A percentile compares a stretch with the other conserved stretches of the same genome.
These are phyloP conservation scores for Trametes coccinea DNA, from an alignment of 768 basidiomycete genomes.

Conservation along the genomic window DNA sequence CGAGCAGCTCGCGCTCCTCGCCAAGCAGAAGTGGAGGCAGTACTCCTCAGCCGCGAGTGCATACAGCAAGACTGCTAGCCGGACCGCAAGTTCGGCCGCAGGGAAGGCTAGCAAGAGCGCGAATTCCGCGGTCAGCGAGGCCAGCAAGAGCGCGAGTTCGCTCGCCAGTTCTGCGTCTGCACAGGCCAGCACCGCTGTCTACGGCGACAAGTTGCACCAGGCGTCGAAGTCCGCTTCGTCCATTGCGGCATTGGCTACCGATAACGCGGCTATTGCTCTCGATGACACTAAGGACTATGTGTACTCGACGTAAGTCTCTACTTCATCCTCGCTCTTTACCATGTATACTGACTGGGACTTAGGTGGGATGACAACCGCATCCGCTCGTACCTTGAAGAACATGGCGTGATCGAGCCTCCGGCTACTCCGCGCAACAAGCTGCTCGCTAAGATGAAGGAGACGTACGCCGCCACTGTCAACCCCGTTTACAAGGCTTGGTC, in stretches of 20 bases:
- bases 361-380: conserved; percentile 76
- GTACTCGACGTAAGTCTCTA: conserved; percentile 61
- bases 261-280: conserved; percentile 48
- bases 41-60: conserved; percentile 62
- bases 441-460: conserved; percentile 62
- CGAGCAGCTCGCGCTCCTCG: conserved; percentile 79
- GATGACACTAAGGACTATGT: conserved; percentile 85
- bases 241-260: conserved; percentile 52
- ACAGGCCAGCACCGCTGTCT: conserved; percentile 34
- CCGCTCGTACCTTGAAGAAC: conserved; percentile 69
- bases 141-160: conserved; percentile 50
- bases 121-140: conserved; percentile 2
- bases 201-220: conserved; percentile 46
- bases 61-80: conserved; percentile 40
- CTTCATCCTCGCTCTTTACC: too few relatives aligned
- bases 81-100: not conserved
- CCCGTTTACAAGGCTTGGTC: conserved; percentile 87
- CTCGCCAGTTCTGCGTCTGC: conserved; percentile 27
- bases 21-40: conserved; percentile 65
- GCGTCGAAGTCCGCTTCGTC: conserved; percentile 32
- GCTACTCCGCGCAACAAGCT: conserved; percentile 64
- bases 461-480: conserved; percentile 60
- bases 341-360: not conserved
- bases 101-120: conserved; percentile 34
- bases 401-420: conserved; percentile 68